Conservation (phyloP, 129 eudicot genomes). For the Flaveria ramosissima region DNA sequence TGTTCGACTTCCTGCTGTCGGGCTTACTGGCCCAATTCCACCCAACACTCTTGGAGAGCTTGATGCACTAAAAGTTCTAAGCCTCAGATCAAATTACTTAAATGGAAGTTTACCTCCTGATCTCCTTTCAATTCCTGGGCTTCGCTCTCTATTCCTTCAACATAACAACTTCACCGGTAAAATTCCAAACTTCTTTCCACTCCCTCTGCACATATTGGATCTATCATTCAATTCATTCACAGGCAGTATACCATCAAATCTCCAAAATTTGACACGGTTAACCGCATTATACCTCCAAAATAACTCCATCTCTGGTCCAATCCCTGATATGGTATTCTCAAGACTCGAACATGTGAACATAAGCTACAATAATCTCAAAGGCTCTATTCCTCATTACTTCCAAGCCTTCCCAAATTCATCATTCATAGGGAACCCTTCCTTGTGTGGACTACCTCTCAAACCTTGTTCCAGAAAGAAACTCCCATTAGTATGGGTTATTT, state of each 20-base stretch:
- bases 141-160: constrained; percentile 63
- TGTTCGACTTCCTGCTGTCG: constrained; percentile 75
- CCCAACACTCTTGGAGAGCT: constrained; percentile 60
- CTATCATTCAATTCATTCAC: constrained; percentile 65
- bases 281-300: constrained; percentile 60
- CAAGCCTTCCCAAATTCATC: constrained; percentile 56
- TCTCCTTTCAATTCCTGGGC: constrained; percentile 70
- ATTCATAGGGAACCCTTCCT: constrained; percentile 54
- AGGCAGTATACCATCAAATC: constrained; percentile 52
- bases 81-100: constrained; percentile 71
- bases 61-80: constrained; percentile 50
- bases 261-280: constrained; percentile 57
- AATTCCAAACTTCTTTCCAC: constrained; percentile 57
- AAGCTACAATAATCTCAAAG: constrained; percentile 64
- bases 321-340: constrained; percentile 48
- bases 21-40: constrained; percentile 73
- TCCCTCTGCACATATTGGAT: constrained; percentile 53
- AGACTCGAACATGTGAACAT: constrained; percentile 53
- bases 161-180: constrained; percentile 64
- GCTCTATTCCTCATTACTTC: constrained; percentile 59
- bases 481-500: constrained; percentile 44
- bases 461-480: constrained; percentile 59
- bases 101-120: constrained; percentile 69
- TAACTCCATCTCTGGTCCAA: constrained; percentile 62
- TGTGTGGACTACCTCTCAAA: constrained; percentile 67